These are phyloP conservation scores for Hyaloscypha hepaticicola DNA, from an alignment of 495 filamentous ascomycete genomes.

Conservation along the genomic window DNA sequence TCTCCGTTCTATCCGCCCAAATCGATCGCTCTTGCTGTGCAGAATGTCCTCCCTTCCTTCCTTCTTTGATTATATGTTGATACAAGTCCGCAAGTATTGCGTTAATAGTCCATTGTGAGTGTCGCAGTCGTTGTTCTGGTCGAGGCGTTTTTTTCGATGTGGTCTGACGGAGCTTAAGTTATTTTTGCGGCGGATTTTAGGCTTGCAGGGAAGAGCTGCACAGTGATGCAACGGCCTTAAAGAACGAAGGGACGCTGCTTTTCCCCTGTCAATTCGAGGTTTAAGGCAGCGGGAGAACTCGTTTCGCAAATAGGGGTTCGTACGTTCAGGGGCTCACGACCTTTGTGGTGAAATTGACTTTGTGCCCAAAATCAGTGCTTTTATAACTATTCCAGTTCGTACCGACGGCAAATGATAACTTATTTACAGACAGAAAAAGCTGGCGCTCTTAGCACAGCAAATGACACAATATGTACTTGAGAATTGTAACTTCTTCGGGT, in stretches of 20 bases:
- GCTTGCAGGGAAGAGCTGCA: constrained; percentile 21
- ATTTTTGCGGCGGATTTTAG: constrained; percentile 9
- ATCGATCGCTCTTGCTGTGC: neutral
- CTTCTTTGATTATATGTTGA: neutral
- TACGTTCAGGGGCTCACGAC: neutral
- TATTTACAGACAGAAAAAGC: neutral
- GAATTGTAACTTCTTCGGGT: neutral
- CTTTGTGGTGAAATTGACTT: no score
- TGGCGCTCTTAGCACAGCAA: neutral
- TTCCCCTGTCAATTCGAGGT: neutral
- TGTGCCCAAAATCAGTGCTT: neutral
- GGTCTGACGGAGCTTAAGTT: constrained; percentile 7
- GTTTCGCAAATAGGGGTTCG: neutral
- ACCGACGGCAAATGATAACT: neutral
- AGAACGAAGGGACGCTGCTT: neutral
- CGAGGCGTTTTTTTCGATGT: neutral
- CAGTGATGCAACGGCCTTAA: constrained; percentile 22
- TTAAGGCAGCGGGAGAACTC: neutral
- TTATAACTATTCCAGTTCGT: neutral
- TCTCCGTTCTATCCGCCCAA: neutral
- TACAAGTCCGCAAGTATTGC: neutral
- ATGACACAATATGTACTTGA: neutral
- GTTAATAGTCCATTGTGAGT: constrained; percentile 1
- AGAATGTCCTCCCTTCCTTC: neutral
- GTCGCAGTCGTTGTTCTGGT: neutral